Evolutionary conservation across 257 asterid species (phyloP).

Genomic region (Osmanthus fragrans): DNA sequence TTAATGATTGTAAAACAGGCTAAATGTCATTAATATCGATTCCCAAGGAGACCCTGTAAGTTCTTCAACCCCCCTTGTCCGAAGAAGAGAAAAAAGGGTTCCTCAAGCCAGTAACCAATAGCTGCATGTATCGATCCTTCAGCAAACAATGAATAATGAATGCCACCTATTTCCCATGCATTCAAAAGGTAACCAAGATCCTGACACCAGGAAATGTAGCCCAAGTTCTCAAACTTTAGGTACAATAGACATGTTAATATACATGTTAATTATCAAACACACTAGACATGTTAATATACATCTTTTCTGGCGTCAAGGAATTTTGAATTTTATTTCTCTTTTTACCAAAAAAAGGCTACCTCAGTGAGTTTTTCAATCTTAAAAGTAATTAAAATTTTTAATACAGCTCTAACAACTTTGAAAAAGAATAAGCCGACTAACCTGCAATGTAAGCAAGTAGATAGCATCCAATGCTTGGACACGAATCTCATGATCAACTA

Average conservation of each 20-base stretch:
- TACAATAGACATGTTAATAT: not conserved
- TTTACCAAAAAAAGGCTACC: too few relatives aligned
- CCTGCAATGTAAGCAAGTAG: conserved; percentile 80
- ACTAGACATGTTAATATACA: too few relatives aligned
- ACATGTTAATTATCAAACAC: not conserved
- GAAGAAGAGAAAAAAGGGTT: not conserved
- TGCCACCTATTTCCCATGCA: too few relatives aligned
- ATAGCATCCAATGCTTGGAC: conserved; percentile 79
- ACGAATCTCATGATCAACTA: conserved; percentile 74
- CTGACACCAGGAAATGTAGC: not conserved
- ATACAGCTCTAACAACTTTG: not conserved
- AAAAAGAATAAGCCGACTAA: conserved; percentile 23
- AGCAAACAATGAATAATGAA: not conserved
- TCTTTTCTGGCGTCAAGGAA: not conserved
- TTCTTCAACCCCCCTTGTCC: not conserved
- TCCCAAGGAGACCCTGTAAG: not conserved
- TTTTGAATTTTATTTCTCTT: not conserved
- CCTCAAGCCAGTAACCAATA: not conserved
- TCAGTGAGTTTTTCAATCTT: not conserved
- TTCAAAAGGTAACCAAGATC: not conserved
- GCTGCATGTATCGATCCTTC: not conserved
- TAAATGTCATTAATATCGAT: not conserved
- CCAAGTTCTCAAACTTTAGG: not conserved
- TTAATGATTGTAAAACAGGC: too few relatives aligned
- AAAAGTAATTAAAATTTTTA: not conserved